A percentile compares a stretch with the other conserved stretches of the same genome.
Conservation (phyloP, 305 asterid genomes). For the Fraxinus sp. region DNA sequence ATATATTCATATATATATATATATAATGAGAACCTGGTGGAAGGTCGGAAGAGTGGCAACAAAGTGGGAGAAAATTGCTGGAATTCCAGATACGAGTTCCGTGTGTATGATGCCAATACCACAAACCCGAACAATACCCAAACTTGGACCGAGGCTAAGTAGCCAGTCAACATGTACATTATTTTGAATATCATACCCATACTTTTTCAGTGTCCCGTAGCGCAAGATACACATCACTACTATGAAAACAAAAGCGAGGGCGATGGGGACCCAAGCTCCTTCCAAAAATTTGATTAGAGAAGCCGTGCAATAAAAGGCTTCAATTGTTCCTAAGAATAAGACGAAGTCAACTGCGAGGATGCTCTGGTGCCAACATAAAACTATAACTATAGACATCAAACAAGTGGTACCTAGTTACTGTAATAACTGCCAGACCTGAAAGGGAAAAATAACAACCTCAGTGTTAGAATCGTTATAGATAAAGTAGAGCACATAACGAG, state of each 20-base stretch:
- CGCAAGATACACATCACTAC: conserved; percentile 18
- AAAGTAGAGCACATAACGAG: neutral
- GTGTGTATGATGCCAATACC: conserved; percentile 18
- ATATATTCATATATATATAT: neutral
- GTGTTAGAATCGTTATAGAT: neutral
- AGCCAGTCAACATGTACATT: conserved; percentile 22
- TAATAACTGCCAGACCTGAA: conserved; percentile 19
- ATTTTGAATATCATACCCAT: conserved; percentile 12
- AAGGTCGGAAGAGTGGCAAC: conserved; percentile 23
- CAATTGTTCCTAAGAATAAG: conserved; percentile 15
- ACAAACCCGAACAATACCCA: conserved; percentile 21
- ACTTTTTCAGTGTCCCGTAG: conserved; percentile 19
- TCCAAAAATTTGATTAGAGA: conserved; percentile 10
- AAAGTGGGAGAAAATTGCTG: conserved; percentile 22
- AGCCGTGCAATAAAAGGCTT: conserved; percentile 16
- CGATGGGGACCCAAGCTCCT: conserved; percentile 24
- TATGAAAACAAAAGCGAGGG: conserved; percentile 3
- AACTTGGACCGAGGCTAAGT: conserved; percentile 16
- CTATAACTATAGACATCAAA: neutral
- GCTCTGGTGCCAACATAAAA: conserved; percentile 13
- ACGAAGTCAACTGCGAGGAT: conserved; percentile 11
- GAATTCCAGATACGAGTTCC: conserved; percentile 20
- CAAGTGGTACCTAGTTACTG: conserved; percentile 19
- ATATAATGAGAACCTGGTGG: conserved; percentile 14
- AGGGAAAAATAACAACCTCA: neutral